Conservation (phyloP, 2,329 filamentous ascomycete genomes). For the Fusarium penzigii region DNA sequence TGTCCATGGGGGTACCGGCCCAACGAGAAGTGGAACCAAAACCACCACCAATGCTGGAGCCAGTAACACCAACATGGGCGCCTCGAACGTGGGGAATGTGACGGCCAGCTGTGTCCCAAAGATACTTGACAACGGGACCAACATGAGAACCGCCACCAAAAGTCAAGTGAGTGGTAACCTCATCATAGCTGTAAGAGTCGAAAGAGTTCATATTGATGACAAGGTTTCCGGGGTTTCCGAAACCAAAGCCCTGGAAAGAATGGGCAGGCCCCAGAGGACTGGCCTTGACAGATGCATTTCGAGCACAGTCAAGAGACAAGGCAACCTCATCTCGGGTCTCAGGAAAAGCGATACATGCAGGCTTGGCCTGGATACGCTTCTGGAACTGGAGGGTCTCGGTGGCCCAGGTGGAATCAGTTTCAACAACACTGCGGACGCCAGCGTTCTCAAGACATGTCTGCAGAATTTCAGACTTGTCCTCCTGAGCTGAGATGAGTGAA, state of each 20-base stretch:
- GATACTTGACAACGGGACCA: slow-evolving; percentile 24
- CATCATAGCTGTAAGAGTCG: slow-evolving; percentile 23
- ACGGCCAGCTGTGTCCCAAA: slow-evolving; percentile 27
- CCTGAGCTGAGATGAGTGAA: neutral
- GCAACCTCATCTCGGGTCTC: slow-evolving; percentile 23
- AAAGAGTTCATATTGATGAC: slow-evolving; percentile 28
- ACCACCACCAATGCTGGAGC: slow-evolving; percentile 26
- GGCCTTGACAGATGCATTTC: slow-evolving; percentile 21
- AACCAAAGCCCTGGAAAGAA: slow-evolving; percentile 25
- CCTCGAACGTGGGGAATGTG: slow-evolving; percentile 28
- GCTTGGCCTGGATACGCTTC: slow-evolving; percentile 21
- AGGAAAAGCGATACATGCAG: slow-evolving; percentile 23
- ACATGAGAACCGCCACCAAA: slow-evolving; percentile 27
- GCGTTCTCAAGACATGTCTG: slow-evolving; percentile 17
- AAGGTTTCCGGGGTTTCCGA: slow-evolving; percentile 20
- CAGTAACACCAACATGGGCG: slow-evolving; percentile 23
- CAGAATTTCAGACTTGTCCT: slow-evolving; percentile 1
- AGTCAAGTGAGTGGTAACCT: slow-evolving; percentile 14
- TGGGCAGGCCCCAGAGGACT: slow-evolving; percentile 25
- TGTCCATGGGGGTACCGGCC: slow-evolving; percentile 24
- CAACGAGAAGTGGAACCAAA: slow-evolving; percentile 21
- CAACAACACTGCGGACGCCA: slow-evolving; percentile 19
- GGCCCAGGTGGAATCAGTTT: slow-evolving; percentile 20
- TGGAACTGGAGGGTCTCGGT: slow-evolving; percentile 20
- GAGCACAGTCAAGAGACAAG: slow-evolving; percentile 22